phyloP scores from a whole-genome alignment of 768 basidiomycete species.

The Suillus plorans region DNA sequence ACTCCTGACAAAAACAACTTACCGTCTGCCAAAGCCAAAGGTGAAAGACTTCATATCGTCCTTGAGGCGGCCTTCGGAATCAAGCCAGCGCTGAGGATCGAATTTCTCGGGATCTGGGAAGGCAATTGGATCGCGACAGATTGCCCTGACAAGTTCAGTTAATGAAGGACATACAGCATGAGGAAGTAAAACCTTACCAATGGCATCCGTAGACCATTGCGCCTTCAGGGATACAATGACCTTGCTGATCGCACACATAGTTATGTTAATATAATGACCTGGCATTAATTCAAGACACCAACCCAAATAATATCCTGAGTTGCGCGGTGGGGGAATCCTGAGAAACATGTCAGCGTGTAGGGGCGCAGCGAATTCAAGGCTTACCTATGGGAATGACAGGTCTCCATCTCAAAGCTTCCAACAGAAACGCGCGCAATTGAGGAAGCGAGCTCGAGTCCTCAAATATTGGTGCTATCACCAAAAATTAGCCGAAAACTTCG shows the following conservation, averaged over 20 bases:
- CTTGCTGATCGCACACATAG: constrained; percentile 16
- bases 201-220: constrained; percentile 20
- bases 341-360: constrained; percentile 21
- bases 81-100: constrained; percentile 52
- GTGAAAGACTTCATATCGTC: constrained; percentile 46
- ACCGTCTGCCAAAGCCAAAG: constrained; percentile 48
- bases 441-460: constrained; percentile 27
- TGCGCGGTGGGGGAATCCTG: constrained; percentile 58
- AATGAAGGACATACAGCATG: background rate
- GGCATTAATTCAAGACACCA: background rate
- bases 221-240: constrained; percentile 24
- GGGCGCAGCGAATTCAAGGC: background rate
- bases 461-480: constrained; percentile 31
- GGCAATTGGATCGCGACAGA: constrained; percentile 49
- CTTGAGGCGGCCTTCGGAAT: constrained; percentile 36
- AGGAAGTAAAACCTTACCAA: constrained; percentile 11
- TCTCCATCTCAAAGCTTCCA: constrained; percentile 34
- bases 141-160: constrained; percentile 31
- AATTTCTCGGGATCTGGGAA: constrained; percentile 56
- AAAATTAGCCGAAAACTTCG: background rate
- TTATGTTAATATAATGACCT: background rate
- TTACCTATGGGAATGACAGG: constrained; percentile 24
- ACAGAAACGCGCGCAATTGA: constrained; percentile 30
- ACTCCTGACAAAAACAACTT: background rate
- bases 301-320: constrained; percentile 58